These are phyloP conservation scores for Metarhizium brunneum DNA, from an alignment of 2,329 filamentous ascomycete genomes.

Conservation along the genomic window DNA sequence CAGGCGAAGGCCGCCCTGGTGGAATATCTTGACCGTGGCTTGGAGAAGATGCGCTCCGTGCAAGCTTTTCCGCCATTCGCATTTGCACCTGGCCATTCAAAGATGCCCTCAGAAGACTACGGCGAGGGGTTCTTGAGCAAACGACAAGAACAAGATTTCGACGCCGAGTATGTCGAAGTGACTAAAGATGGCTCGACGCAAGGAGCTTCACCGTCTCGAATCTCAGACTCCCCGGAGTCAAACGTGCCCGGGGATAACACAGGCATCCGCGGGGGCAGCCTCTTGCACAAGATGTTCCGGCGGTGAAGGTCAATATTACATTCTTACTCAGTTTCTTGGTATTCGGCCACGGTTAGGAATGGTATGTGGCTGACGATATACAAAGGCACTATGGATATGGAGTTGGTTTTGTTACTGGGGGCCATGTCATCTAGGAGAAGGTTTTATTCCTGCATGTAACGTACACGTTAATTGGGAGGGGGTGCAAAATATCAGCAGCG, in stretches of 20 bases:
- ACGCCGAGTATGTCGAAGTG: constrained; percentile 27
- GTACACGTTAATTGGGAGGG: no score
- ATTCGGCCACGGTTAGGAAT: not conserved
- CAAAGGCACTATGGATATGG: not conserved
- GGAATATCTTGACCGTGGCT: constrained; percentile 36
- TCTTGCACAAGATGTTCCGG: constrained; percentile 28
- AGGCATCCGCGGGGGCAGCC: constrained; percentile 17
- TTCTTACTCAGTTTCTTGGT: not conserved
- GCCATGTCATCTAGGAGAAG: not conserved
- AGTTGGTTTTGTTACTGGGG: not conserved
- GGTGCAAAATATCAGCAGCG: no score
- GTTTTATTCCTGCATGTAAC: no score
- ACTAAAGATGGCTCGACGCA: constrained; percentile 15
- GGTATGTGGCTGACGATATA: not conserved
- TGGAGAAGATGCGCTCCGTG: constrained; percentile 31
- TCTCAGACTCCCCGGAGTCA: not conserved
- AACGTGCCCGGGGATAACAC: constrained; percentile 11
- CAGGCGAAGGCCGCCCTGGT: constrained; percentile 37
- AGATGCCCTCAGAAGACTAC: constrained; percentile 13
- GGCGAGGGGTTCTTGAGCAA: constrained; percentile 19
- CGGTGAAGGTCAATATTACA: constrained; percentile 10
- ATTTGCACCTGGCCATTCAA: constrained; percentile 20
- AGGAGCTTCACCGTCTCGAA: not conserved
- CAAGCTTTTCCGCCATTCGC: constrained; percentile 10
- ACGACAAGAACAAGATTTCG: constrained; percentile 15